These are phyloP conservation scores for Rusavskia elegans DNA, from an alignment of 495 filamentous ascomycete species.

Conservation along the genomic window DNA sequence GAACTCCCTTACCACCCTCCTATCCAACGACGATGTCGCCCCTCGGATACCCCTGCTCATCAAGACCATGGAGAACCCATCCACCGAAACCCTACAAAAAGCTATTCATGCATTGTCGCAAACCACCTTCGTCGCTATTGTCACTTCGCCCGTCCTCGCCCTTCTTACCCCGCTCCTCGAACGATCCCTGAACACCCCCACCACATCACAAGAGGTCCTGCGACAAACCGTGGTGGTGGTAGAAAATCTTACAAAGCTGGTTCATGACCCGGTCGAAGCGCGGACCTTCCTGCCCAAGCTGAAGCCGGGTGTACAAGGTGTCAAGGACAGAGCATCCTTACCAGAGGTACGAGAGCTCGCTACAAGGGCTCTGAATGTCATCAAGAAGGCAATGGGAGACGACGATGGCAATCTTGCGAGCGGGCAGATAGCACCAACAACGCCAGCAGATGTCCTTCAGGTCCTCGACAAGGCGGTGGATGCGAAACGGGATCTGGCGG, in stretches of 20 bases:
- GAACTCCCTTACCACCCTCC: conserved; percentile 73
- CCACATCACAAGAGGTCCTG: conserved; percentile 84
- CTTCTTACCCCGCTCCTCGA: conserved; percentile 91
- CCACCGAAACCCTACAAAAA: conserved; percentile 73
- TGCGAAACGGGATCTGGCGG: conserved; percentile 43
- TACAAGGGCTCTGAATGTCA: conserved; percentile 63
- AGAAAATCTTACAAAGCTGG: conserved; percentile 95
- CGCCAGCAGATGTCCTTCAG: conserved; percentile 57
- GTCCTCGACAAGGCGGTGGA: conserved; percentile 62
- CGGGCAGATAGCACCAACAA: conserved; percentile 51
- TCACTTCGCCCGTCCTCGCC: conserved; percentile 96
- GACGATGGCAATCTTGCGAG: conserved; percentile 37
- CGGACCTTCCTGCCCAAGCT: conserved; percentile 92
- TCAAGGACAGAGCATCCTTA: conserved; percentile 74
- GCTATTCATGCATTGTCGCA: conserved; percentile 94
- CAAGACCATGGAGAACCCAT: conserved; percentile 89
- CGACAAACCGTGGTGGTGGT: conserved; percentile 95
- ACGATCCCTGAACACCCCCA: conserved; percentile 75
- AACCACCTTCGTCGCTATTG: conserved; percentile 96
- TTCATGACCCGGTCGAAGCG: conserved; percentile 93
- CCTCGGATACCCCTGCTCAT: conserved; percentile 87
- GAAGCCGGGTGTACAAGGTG: conserved; percentile 79
- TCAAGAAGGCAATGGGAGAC: conserved; percentile 84
- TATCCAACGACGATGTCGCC: conserved; percentile 93
- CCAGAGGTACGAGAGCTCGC: conserved; percentile 91